Evolutionary conservation across 1,284 basidiomycete genomes (phyloP).

Genomic region (Taiwanofungus camphoratus): DNA sequence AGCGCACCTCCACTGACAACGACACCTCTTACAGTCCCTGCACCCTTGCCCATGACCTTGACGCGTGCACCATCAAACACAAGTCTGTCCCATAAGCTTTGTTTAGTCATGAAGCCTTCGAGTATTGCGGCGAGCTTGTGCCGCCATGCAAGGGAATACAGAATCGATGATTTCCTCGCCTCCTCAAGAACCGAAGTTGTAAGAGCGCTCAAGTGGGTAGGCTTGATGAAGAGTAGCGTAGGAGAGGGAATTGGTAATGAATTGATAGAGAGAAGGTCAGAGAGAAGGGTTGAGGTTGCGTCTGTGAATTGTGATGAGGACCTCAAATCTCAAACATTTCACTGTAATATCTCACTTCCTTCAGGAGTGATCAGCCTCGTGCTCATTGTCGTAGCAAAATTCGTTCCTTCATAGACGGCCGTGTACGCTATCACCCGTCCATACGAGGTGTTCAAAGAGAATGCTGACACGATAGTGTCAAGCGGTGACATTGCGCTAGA

Average conservation of each 20-base stretch:
- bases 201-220: conserved; percentile 50
- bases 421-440: conserved; percentile 71
- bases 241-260: conserved; percentile 59
- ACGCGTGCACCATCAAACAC: conserved; percentile 64
- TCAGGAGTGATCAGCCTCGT: conserved; percentile 44
- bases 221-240: conserved; percentile 58
- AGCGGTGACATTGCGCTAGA: conserved; percentile 55
- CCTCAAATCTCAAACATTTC: conserved; percentile 9
- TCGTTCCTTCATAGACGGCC: conserved; percentile 66
- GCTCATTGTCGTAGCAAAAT: conserved; percentile 59
- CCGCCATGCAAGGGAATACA: conserved; percentile 59
- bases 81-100: conserved; percentile 73
- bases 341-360: conserved; percentile 31
- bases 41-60: conserved; percentile 50
- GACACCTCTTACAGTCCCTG: conserved; percentile 52
- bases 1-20: conserved; percentile 60
- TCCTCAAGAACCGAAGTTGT: conserved; percentile 44
- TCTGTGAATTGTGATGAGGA: conserved; percentile 1
- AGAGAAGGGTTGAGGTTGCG: conserved; percentile 24
- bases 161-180: conserved; percentile 46
- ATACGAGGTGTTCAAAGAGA: conserved; percentile 63
- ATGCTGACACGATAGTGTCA: conserved; percentile 71
- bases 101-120: conserved; percentile 68
- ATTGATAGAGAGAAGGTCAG: conserved; percentile 42
- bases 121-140: conserved; percentile 63